Percentiles rank a stretch among this genome's conserved stretches.
phyloP scores from a whole-genome alignment of 257 asterid species.

The Linaria vulgaris region DNA sequence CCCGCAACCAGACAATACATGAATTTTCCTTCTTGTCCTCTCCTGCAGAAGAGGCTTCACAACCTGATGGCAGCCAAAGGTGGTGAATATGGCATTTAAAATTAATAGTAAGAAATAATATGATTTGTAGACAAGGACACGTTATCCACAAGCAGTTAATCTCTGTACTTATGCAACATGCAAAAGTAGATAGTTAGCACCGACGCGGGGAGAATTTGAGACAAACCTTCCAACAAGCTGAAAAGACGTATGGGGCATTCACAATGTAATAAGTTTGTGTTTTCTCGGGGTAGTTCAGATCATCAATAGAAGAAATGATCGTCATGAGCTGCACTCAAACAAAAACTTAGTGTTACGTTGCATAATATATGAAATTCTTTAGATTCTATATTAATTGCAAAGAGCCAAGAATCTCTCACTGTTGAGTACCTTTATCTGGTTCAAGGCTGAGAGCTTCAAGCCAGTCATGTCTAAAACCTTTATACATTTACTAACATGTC shows the following conservation, averaged over 20 bases:
- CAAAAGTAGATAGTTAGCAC: conserved; percentile 2
- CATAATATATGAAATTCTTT: background rate
- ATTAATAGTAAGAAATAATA: background rate
- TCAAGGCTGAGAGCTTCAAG: conserved; percentile 66
- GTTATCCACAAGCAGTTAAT: conserved; percentile 2
- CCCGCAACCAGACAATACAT: conserved; percentile 69
- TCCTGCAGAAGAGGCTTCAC: conserved; percentile 80
- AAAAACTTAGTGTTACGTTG: conserved; percentile 10
- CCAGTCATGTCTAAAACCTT: conserved; percentile 78
- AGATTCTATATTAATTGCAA: background rate
- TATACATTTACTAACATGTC: conserved; percentile 52
- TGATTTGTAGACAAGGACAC: background rate
- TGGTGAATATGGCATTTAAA: background rate
- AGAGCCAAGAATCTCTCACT: conserved; percentile 15
- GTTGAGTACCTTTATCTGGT: conserved; percentile 55
- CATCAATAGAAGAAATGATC: conserved; percentile 65
- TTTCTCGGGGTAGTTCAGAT: conserved; percentile 76
- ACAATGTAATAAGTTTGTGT: conserved; percentile 69
- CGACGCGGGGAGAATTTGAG: conserved; percentile 7
- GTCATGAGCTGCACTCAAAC: conserved; percentile 55
- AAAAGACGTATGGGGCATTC: conserved; percentile 66
- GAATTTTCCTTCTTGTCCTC: conserved; percentile 61
- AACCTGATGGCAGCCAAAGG: conserved; percentile 43
- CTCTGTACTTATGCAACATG: background rate
- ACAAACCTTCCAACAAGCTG: conserved; percentile 83